A percentile compares a stretch with the other conserved stretches of the same genome.
Evolutionary conservation across 225 moss, liverwort and hornwort species (phyloP).

Genomic region (Pleurozium schreberi): DNA sequence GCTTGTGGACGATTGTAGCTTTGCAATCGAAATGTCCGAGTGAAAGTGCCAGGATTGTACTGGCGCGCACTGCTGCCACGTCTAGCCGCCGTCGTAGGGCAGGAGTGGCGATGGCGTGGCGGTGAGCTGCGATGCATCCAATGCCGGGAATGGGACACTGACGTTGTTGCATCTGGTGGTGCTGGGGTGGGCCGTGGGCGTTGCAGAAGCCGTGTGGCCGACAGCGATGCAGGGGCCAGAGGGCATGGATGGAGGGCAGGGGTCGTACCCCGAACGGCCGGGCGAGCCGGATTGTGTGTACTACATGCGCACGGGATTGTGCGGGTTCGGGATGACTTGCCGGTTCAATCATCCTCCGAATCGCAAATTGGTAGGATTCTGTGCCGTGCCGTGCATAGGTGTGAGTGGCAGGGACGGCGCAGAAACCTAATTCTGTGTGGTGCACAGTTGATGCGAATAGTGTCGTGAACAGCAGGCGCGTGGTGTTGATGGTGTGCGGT

Average conservation of each 20-base stretch:
- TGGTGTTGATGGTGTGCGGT: background rate
- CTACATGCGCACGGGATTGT: constrained; percentile 96
- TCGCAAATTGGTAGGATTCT: constrained; percentile 46
- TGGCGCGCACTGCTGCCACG: background rate
- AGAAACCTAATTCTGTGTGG: constrained; percentile 17
- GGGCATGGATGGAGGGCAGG: constrained; percentile 84
- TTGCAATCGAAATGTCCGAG: background rate
- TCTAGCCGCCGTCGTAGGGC: background rate
- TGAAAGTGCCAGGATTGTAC: background rate
- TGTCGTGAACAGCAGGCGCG: background rate
- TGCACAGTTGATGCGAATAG: background rate
- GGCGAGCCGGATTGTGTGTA: constrained; percentile 97
- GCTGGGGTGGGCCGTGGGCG: background rate
- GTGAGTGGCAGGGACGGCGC: background rate
- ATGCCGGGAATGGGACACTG: constrained; percentile 9
- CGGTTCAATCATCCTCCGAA: constrained; percentile 91
- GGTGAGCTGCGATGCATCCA: background rate
- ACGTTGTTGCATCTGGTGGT: constrained; percentile 1
- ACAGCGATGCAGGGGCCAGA: constrained; percentile 83
- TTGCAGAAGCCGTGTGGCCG: constrained; percentile 77
- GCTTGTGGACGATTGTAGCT: background rate
- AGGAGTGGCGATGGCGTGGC: background rate
- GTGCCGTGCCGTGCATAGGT: background rate
- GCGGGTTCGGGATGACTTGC: constrained; percentile 96
- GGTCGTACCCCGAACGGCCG: constrained; percentile 80